Conservation (phyloP, 345 rosid species). For the Lenwebbia sp. region DNA sequence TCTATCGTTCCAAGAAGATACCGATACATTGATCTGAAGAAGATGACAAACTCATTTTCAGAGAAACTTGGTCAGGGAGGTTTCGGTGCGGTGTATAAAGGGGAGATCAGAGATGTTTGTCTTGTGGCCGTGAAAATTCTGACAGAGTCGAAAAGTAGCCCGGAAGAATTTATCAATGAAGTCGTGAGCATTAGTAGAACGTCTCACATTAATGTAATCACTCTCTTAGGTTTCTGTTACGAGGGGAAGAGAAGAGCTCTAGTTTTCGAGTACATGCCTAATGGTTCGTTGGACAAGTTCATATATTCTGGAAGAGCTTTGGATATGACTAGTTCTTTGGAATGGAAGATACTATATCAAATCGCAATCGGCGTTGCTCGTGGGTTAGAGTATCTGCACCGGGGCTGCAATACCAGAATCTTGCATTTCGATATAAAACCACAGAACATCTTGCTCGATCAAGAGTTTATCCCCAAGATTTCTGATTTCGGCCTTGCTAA, state of each 20-base stretch:
- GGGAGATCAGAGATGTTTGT: conserved; percentile 11
- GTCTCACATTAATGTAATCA: conserved; percentile 34
- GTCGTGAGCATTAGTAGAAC: conserved; percentile 36
- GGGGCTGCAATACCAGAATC: conserved; percentile 26
- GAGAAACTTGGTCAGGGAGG: conserved; percentile 32
- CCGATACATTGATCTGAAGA: conserved; percentile 11
- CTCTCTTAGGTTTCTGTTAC: conserved; percentile 15
- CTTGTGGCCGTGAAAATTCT: conserved; percentile 31
- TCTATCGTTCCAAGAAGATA: conserved; percentile 9
- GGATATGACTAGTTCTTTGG: not conserved
- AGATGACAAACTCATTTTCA: conserved; percentile 22
- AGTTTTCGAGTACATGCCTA: conserved; percentile 32
- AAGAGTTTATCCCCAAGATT: conserved; percentile 29
- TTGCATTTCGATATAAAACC: conserved; percentile 48
- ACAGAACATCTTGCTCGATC: conserved; percentile 25
- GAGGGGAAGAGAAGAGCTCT: conserved; percentile 20
- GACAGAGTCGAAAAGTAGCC: conserved; percentile 3
- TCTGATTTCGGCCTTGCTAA: conserved; percentile 40
- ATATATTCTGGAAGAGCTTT: not conserved
- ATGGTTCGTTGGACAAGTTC: conserved; percentile 34
- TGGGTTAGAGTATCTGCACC: conserved; percentile 36
- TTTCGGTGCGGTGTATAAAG: conserved; percentile 13
- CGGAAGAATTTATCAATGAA: conserved; percentile 29
- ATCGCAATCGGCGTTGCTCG: conserved; percentile 25
- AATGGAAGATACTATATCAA: conserved; percentile 10